Conservation (phyloP, 352 stramenopile species). For the Globisporangium perplexum region DNA sequence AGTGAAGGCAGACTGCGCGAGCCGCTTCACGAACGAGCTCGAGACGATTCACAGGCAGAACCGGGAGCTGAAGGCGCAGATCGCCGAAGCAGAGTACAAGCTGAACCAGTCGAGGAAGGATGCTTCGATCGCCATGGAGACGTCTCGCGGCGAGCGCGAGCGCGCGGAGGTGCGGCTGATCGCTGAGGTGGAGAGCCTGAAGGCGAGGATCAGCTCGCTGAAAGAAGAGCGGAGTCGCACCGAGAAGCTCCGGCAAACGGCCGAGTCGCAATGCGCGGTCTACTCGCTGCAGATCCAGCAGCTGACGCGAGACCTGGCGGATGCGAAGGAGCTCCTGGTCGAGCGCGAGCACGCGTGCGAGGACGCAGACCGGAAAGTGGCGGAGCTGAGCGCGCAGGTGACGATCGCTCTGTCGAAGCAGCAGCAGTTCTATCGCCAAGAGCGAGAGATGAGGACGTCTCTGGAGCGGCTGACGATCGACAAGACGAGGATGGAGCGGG, state of each 20-base stretch:
- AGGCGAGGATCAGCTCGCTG: constrained; percentile 32
- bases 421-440: constrained; percentile 65
- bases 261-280: constrained; percentile 37
- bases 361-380: constrained; percentile 61
- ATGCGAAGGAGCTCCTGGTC: constrained; percentile 45
- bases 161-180: constrained; percentile 45
- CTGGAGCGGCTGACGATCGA: constrained; percentile 59
- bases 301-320: constrained; percentile 38
- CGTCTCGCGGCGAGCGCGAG: constrained; percentile 37
- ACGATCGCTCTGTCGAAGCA: constrained; percentile 67
- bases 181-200: constrained; percentile 59
- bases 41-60: constrained; percentile 55
- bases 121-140: constrained; percentile 21
- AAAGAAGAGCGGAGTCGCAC: constrained; percentile 57
- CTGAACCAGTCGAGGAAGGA: constrained; percentile 39
- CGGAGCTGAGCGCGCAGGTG: constrained; percentile 60
- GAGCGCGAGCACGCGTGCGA: constrained; percentile 64
- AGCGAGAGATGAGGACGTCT: constrained; percentile 54
- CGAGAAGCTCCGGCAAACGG: constrained; percentile 44
- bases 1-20: constrained; percentile 60
- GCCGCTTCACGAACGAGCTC: constrained; percentile 41
- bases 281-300: constrained; percentile 52
- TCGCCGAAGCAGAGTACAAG: constrained; percentile 48
- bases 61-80: constrained; percentile 45
- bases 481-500: constrained; percentile 56